A percentile compares a stretch with the other conserved stretches of the same genome.
phyloP scores from a whole-genome alignment of 1,139 yeast species.

The Pneumocystis sp. region DNA sequence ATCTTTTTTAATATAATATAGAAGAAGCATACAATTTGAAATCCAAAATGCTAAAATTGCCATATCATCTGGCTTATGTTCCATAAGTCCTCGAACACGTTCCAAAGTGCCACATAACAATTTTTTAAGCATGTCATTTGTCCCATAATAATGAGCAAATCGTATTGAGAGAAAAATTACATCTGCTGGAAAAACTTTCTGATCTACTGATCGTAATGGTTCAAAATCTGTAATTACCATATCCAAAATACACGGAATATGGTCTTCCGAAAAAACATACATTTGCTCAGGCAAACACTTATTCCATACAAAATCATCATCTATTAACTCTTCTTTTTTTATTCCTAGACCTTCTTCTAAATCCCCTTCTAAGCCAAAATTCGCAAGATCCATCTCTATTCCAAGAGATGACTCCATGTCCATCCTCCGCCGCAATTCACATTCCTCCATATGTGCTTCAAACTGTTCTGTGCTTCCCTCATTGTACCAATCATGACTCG shows the following conservation, averaged over 20 bases:
- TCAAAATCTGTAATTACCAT: constrained; percentile 25
- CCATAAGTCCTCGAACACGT: constrained; percentile 24
- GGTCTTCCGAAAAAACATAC: constrained; percentile 28
- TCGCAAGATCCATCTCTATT: constrained; percentile 23
- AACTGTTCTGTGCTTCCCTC: constrained; percentile 18
- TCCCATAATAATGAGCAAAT: constrained; percentile 28
- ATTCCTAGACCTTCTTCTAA: constrained; percentile 6
- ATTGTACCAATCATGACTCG: constrained; percentile 22
- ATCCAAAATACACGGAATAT: constrained; percentile 27
- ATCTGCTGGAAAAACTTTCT: constrained; percentile 31
- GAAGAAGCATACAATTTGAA: constrained; percentile 26
- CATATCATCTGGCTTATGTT: constrained; percentile 25
- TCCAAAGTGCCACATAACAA: constrained; percentile 24
- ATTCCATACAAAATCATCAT: constrained; percentile 24
- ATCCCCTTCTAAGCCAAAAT: constrained; percentile 18
- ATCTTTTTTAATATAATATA: constrained; percentile 30
- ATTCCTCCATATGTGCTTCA: constrained; percentile 19
- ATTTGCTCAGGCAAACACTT: constrained; percentile 28
- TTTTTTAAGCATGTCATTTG: constrained; percentile 23
- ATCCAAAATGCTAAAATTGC: constrained; percentile 31
- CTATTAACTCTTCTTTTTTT: constrained; percentile 14
- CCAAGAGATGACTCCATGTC: constrained; percentile 22
- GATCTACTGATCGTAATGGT: constrained; percentile 27
- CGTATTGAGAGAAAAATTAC: constrained; percentile 29
- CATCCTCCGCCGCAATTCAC: constrained; percentile 17